Evolutionary conservation across 148 eudicot genomes (phyloP), one percentile per base, ranked within the genome.

Genomic region (Cornus controversa): DNA sequence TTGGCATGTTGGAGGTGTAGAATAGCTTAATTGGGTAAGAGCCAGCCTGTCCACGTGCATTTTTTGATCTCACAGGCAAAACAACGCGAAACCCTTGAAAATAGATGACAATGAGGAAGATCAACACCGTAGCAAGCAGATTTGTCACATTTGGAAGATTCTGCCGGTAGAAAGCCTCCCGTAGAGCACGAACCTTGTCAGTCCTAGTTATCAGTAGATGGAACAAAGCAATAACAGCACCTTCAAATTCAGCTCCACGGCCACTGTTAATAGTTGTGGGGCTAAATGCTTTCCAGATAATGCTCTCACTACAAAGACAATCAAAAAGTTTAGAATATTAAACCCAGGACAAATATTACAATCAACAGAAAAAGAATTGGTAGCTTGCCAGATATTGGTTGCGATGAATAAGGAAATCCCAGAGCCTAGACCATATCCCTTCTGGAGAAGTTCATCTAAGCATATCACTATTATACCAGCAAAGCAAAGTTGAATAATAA

Each of bases 1-100:
- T 93, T 24, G 97, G 98, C 98, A 93, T 93, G 88, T 93, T 93
- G 47, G 98, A 93, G 80, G 98, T 93, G 91, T 93, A 93, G 72
- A 93, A 93, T 76, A 93, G 79, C 88, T 93, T 93, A 71, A 93
- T 93, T 60, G 94, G 97, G 71, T 93, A 93, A 27, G 93, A 93
- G 4, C 95, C 94, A 72, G 91, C 96, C 80, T 93, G 98, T 60
- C 98, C 98, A 79, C 98, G 92, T 10, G 98, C 98, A 72, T 93
- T 93, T 89, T 93, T 93, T 62, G 98, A 91, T 71, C 95, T 75
- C 54, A 91, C 93, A 66, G 97, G 97, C 82, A 93, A 83, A 78
- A 93, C 91, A 34, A 93, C 97, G 40, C 97, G 90, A 85, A 93
- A 93, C 11, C 97, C 97, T 91, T 93, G 97, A 86, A 91, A 90